Evolutionary conservation across 2,329 filamentous ascomycete species (phyloP).

Genomic region (Knufia fluminis): DNA sequence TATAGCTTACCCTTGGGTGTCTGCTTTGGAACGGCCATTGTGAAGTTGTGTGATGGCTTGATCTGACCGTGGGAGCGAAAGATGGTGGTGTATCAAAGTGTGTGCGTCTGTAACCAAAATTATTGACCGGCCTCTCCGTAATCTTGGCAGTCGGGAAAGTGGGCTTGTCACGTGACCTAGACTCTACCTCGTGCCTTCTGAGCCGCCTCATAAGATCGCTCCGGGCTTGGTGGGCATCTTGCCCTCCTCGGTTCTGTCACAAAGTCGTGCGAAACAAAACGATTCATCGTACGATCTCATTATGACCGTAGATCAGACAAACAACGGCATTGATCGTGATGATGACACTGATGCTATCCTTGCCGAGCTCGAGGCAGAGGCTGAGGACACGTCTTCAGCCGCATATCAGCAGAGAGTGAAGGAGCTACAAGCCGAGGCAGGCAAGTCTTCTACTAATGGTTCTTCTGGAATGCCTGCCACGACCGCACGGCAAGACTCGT

Average conservation of each 20-base stretch:
- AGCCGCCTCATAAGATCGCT: too few relatives aligned
- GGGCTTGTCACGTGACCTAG: too few relatives aligned
- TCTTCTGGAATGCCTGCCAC: not conserved
- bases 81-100: not conserved
- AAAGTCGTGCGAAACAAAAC: too few relatives aligned
- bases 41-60: not conserved
- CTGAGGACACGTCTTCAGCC: slow-evolving; percentile 36
- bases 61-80: slow-evolving; percentile 3
- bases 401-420: slow-evolving; percentile 15
- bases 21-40: slow-evolving; percentile 24
- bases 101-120: too few relatives aligned
- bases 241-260: too few relatives aligned
- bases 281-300: too few relatives aligned
- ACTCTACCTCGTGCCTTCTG: too few relatives aligned
- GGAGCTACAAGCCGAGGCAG: slow-evolving; percentile 11
- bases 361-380: slow-evolving; percentile 44
- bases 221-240: too few relatives aligned
- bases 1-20: slow-evolving; percentile 23
- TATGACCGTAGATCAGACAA: not conserved
- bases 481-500: slow-evolving; percentile 21
- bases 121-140: not conserved
- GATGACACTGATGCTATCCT: slow-evolving; percentile 54
- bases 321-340: slow-evolving; percentile 30
- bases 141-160: not conserved
- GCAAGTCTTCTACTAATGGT: not conserved